These are phyloP conservation scores for Fusarium illudens DNA, from an alignment of 2,329 filamentous ascomycete genomes.

Conservation along the genomic window DNA sequence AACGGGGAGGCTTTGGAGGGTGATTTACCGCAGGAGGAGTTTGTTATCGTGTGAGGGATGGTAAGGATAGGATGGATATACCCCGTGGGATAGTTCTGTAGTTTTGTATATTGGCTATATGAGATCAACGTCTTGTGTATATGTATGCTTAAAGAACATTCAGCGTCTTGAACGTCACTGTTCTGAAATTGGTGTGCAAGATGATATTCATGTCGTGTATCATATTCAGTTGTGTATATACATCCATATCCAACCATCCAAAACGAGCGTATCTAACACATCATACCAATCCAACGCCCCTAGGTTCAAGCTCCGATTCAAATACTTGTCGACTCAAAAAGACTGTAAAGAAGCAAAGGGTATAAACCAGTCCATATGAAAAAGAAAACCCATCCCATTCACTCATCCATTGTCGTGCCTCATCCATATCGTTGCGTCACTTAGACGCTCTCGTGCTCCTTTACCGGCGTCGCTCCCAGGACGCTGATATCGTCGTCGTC, in stretches of 20 bases:
- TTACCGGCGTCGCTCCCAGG: slow-evolving; percentile 48
- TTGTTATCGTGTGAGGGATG: slow-evolving; percentile 39
- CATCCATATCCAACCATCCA: background rate
- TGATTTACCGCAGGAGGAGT: slow-evolving; percentile 42
- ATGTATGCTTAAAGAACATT: too few relatives aligned
- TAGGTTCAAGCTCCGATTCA: slow-evolving; percentile 1
- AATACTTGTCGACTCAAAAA: slow-evolving; percentile 13
- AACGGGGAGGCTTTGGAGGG: slow-evolving; percentile 44
- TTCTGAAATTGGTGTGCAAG: background rate
- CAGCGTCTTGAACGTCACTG: background rate
- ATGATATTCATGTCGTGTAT: background rate
- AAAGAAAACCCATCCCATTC: background rate
- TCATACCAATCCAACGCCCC: slow-evolving; percentile 25
- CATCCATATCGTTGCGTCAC: background rate
- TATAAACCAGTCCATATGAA: slow-evolving; percentile 28
- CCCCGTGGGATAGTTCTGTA: background rate
- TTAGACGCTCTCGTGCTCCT: slow-evolving; percentile 52
- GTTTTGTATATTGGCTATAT: background rate
- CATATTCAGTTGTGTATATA: slow-evolving; percentile 2
- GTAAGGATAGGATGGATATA: background rate
- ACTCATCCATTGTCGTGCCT: background rate
- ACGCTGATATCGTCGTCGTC: slow-evolving; percentile 49
- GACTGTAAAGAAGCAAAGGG: slow-evolving; percentile 38
- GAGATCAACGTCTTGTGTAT: background rate
- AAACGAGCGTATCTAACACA: slow-evolving; percentile 20